Conservation (phyloP, 257 asterid genomes). For the Solanum peruvianum region DNA sequence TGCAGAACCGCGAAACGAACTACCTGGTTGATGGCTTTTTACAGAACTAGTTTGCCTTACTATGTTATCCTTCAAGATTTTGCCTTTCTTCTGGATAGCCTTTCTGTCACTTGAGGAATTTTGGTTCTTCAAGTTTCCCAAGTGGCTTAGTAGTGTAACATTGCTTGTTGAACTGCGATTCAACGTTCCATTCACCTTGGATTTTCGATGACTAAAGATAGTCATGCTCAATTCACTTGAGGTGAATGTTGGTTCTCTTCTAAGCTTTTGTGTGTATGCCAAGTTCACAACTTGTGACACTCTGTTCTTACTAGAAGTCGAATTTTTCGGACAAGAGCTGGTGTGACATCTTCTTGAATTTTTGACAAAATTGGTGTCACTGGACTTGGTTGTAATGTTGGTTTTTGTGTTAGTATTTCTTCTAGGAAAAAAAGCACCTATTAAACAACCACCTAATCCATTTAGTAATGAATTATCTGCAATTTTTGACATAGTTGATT, state of each 20-base stretch:
- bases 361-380: neutral
- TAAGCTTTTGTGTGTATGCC: conserved; percentile 12
- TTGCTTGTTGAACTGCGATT: conserved; percentile 21
- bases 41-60: conserved; percentile 17
- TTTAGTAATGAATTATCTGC: conserved; percentile 9
- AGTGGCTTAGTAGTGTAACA: conserved; percentile 26
- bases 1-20: conserved; percentile 20
- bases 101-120: conserved; percentile 6
- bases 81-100: neutral
- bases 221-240: conserved; percentile 32
- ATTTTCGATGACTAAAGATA: conserved; percentile 6
- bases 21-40: conserved; percentile 32
- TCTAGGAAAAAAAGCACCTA: conserved; percentile 18
- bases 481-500: conserved; percentile 22
- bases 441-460: conserved; percentile 43
- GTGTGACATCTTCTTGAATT: neutral
- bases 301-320: conserved; percentile 6
- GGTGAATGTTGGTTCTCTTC: conserved; percentile 23
- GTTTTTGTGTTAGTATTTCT: conserved; percentile 11
- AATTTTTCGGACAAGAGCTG: neutral
- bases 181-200: neutral
- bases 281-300: conserved; percentile 19
- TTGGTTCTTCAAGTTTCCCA: conserved; percentile 24
- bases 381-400: conserved; percentile 1
- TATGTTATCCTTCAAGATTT: conserved; percentile 19